Conservation (phyloP, 352 stramenopile genomes). For the Pythium plurisporium region DNA sequence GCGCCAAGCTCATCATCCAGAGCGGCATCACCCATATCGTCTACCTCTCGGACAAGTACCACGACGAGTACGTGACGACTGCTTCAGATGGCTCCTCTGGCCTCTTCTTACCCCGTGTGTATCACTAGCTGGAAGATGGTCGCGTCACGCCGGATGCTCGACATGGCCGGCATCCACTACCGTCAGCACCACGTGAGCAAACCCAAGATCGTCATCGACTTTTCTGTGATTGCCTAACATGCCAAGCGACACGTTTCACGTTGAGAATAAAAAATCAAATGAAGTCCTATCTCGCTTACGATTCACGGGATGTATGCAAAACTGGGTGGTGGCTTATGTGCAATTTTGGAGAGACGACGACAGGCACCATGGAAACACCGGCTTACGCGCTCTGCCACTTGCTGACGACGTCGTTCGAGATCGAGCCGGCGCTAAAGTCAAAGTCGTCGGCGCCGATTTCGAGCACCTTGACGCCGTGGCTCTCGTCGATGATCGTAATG, state of each 20-base stretch:
- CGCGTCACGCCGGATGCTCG: constrained; percentile 81
- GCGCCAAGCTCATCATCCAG: constrained; percentile 98
- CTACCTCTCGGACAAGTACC: constrained; percentile 96
- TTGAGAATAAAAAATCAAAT: not conserved
- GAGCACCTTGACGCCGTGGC: constrained; percentile 62
- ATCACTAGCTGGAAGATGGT: constrained; percentile 76
- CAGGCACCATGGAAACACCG: too few species aligned
- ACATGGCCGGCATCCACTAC: constrained; percentile 77
- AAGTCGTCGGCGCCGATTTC: constrained; percentile 57
- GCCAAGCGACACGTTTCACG: not conserved
- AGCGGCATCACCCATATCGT: constrained; percentile 94
- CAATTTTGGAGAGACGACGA: too few species aligned
- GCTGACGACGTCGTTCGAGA: constrained; percentile 48
- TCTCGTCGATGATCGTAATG: constrained; percentile 70
- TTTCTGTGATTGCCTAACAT: constrained; percentile 22
- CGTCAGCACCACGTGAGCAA: constrained; percentile 53
- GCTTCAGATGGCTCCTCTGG: not conserved
- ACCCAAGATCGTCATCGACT: constrained; percentile 67
- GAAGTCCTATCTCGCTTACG: not conserved
- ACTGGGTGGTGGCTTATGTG: too few species aligned
- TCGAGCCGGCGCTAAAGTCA: constrained; percentile 44
- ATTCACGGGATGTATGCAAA: not conserved
- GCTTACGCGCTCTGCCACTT: constrained; percentile 50
- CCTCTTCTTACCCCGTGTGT: not conserved
- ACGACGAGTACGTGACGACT: constrained; percentile 55